Percentiles rank a stretch among this genome's conserved stretches.
Conservation (phyloP, 352 stramenopile genomes). For the Phytophthora aleatoria region DNA sequence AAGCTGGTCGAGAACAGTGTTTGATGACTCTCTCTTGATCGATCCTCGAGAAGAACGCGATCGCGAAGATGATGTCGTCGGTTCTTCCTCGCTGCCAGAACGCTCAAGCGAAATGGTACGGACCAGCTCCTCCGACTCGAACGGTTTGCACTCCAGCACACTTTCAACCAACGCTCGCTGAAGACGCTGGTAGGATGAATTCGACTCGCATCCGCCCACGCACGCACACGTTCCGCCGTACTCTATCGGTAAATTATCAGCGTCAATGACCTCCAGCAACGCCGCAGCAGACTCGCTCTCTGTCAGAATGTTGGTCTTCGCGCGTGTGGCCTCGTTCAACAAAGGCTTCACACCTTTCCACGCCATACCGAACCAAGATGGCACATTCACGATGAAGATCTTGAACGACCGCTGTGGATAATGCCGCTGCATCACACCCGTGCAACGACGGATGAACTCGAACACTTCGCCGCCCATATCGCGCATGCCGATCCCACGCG, state of each 20-base stretch:
- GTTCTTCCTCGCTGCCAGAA: conserved; percentile 8
- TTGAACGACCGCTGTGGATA: conserved; percentile 91
- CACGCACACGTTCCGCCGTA: conserved; percentile 77
- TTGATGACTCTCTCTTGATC: conserved; percentile 30
- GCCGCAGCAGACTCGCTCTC: conserved; percentile 57
- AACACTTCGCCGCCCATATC: conserved; percentile 76
- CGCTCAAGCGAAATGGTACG: conserved; percentile 27
- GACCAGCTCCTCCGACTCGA: conserved; percentile 44
- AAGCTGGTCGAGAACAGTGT: conserved; percentile 26
- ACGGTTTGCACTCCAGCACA: conserved; percentile 54
- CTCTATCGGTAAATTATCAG: conserved; percentile 65
- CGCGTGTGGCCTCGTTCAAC: conserved; percentile 80
- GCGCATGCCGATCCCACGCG: conserved; percentile 74
- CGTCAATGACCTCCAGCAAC: conserved; percentile 65
- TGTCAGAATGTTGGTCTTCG: conserved; percentile 88
- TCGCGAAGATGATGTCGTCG: not conserved
- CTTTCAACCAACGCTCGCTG: conserved; percentile 60
- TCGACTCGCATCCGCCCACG: conserved; percentile 61
- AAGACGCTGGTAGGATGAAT: conserved; percentile 69
- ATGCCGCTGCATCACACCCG: conserved; percentile 83
- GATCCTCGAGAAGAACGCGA: conserved; percentile 11
- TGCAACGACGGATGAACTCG: conserved; percentile 83
- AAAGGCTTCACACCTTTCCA: conserved; percentile 92
- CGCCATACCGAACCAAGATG: conserved; percentile 91
- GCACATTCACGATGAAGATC: conserved; percentile 93